Evolutionary conservation across 1,284 basidiomycete genomes (phyloP).

Genomic region (Schizophyllum amplum): DNA sequence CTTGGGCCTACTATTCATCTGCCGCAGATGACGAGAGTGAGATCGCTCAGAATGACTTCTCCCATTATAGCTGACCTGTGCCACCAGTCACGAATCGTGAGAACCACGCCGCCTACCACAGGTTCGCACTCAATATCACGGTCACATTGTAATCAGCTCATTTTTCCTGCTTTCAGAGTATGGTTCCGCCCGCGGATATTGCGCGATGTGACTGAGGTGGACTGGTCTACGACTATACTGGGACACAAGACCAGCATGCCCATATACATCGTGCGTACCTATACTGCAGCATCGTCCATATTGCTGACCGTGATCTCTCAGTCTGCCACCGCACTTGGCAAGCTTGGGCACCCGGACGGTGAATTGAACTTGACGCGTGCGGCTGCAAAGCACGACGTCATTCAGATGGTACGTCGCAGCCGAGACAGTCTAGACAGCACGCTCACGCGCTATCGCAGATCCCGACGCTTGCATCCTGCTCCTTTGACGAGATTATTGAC

Average conservation of each 20-base stretch:
- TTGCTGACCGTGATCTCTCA: constrained; percentile 17
- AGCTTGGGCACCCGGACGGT: constrained; percentile 91
- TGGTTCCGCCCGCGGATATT: constrained; percentile 93
- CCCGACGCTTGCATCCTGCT: constrained; percentile 82
- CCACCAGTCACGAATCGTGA: constrained; percentile 51
- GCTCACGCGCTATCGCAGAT: constrained; percentile 39
- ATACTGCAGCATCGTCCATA: constrained; percentile 10
- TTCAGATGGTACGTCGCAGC: constrained; percentile 70
- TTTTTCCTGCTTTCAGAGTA: constrained; percentile 39
- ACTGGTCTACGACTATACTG: constrained; percentile 78
- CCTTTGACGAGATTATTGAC: constrained; percentile 87
- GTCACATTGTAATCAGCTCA: not conserved
- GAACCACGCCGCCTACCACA: constrained; percentile 82
- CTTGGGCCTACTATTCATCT: constrained; percentile 87
- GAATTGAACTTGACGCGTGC: constrained; percentile 84
- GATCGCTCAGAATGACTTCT: not conserved
- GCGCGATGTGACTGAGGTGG: constrained; percentile 74
- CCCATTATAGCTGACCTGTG: not conserved
- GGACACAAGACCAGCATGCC: constrained; percentile 71
- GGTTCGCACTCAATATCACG: constrained; percentile 32
- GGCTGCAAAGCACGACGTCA: constrained; percentile 71
- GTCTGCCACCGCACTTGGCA: constrained; percentile 76
- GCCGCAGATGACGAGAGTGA: constrained; percentile 77
- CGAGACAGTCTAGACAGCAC: not conserved
- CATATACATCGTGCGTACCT: constrained; percentile 58